Conservation (phyloP, 371 early-diverging fungal species). For the Mortierella polycephala region DNA sequence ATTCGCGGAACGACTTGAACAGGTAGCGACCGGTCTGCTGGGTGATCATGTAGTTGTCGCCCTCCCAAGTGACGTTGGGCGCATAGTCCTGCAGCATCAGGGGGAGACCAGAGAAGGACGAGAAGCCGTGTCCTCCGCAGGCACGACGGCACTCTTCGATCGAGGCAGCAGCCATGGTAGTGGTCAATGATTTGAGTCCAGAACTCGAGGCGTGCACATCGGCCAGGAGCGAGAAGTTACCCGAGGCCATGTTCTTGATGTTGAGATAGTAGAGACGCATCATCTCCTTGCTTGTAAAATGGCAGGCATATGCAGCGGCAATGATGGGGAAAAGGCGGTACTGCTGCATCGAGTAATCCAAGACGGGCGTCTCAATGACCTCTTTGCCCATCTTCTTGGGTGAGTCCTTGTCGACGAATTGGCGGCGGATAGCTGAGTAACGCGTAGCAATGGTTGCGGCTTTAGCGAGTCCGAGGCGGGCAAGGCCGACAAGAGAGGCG, state of each 20-base stretch:
- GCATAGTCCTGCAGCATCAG: conserved; percentile 72
- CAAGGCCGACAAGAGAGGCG: conserved; percentile 66
- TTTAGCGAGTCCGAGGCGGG: conserved; percentile 68
- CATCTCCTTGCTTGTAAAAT: conserved; percentile 76
- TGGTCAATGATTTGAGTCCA: conserved; percentile 83
- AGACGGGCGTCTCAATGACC: conserved; percentile 73
- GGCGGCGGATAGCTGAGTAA: conserved; percentile 63
- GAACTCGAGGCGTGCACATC: conserved; percentile 87
- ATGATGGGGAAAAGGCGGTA: conserved; percentile 78
- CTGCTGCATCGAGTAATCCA: conserved; percentile 83
- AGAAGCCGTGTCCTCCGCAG: conserved; percentile 88
- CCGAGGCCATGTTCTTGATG: conserved; percentile 72
- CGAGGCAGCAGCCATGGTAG: conserved; percentile 75
- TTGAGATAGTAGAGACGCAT: conserved; percentile 67
- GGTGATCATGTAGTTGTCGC: conserved; percentile 84
- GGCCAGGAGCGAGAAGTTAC: conserved; percentile 68
- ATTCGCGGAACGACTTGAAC: conserved; percentile 61
- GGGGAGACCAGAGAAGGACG: conserved; percentile 79
- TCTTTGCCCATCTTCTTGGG: conserved; percentile 51
- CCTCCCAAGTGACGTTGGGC: conserved; percentile 72
- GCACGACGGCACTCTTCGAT: conserved; percentile 80
- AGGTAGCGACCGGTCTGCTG: conserved; percentile 84
- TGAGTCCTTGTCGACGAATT: conserved; percentile 61
- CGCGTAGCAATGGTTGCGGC: conserved; percentile 61
- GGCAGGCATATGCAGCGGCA: conserved; percentile 78